A percentile compares a stretch with the other conserved stretches of the same genome.
Evolutionary conservation across 2,329 filamentous ascomycete species (phyloP).

Genomic region (Diaporthe citri): DNA sequence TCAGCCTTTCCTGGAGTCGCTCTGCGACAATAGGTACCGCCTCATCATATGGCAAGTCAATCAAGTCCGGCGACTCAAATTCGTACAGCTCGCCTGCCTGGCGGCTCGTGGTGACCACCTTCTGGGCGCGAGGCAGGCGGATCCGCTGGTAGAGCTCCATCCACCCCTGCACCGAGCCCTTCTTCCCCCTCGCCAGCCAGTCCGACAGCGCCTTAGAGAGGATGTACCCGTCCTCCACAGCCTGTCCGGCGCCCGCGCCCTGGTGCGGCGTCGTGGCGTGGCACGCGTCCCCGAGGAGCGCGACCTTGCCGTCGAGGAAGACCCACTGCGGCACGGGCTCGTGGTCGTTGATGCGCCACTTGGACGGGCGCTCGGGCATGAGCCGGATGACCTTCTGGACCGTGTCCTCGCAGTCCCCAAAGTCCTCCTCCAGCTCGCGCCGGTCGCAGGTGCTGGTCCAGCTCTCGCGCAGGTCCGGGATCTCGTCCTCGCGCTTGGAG

Average conservation of each 20-base stretch:
- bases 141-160: conserved; percentile 47
- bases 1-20: conserved; percentile 46
- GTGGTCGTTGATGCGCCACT: conserved; percentile 47
- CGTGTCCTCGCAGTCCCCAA: conserved; percentile 40
- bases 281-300: conserved; percentile 37
- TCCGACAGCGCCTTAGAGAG: conserved; percentile 38
- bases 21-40: conserved; percentile 49
- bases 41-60: conserved; percentile 51
- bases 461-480: conserved; percentile 38
- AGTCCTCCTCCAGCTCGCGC: conserved; percentile 39
- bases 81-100: conserved; percentile 48
- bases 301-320: conserved; percentile 38
- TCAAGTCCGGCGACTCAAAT: conserved; percentile 50
- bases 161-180: conserved; percentile 37
- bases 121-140: conserved; percentile 48
- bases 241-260: conserved; percentile 42
- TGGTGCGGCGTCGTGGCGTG: conserved; percentile 41
- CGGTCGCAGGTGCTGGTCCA: conserved; percentile 38
- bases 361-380: conserved; percentile 40
- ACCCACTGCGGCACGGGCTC: conserved; percentile 43
- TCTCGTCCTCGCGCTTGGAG: conserved; percentile 39
- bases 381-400: conserved; percentile 40
- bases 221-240: conserved; percentile 43
- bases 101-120: conserved; percentile 47
- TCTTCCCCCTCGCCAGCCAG: conserved; percentile 17